Evolutionary conservation across 495 filamentous ascomycete species (phyloP), one percentile per base, ranked within the genome.

Genomic region (Annulohypoxylon nitens): DNA sequence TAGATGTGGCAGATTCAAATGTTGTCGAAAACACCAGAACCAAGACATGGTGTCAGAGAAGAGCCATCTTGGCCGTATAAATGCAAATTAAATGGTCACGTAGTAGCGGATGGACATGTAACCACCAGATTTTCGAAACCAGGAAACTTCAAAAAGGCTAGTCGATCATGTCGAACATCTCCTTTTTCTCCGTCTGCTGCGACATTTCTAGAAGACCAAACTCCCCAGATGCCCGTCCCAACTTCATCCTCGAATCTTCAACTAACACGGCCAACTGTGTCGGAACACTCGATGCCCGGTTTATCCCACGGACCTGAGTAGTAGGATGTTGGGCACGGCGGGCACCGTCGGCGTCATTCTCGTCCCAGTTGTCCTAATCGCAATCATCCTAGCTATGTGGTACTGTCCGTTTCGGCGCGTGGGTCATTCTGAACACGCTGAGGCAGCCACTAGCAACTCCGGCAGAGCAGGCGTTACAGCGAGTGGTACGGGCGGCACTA

Each of bases 81-180:
- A 30, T 30, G 26, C 61, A 73, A 69, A 73, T 73, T 73, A 57
- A 69, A 65, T 69, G 61, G 65, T 69, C 61, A 69, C 64, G 64
- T 69, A 37, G 70, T 57, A 65, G 25, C 7, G 53, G 61, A 59
- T 64, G 64, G 50, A 50, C 45, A 64, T 45, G 51, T 55, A 51
- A 69, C 64, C 51, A 59, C 37, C 65, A 53, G 65, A 36, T 36
- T 37, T 36, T 14, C 47, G 65, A 65, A 69, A 60, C 53, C 53
- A 55, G 64, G 65, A 53, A 68, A 53, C 51, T 64, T 64, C 41
- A 53, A 68, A 69, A 61, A 43, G 30, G 37, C 59, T 60, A n/a
- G 37, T 67, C 51, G 41, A 59, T 12, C 50, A 67, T 55, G 50
- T 26, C 53, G 37, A 60, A 43, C 26, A 41, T 43, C 57, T 36